Base-by-base conservation (phyloP, 148 eudicot species). In the Chenopodium formosanum region DNA sequence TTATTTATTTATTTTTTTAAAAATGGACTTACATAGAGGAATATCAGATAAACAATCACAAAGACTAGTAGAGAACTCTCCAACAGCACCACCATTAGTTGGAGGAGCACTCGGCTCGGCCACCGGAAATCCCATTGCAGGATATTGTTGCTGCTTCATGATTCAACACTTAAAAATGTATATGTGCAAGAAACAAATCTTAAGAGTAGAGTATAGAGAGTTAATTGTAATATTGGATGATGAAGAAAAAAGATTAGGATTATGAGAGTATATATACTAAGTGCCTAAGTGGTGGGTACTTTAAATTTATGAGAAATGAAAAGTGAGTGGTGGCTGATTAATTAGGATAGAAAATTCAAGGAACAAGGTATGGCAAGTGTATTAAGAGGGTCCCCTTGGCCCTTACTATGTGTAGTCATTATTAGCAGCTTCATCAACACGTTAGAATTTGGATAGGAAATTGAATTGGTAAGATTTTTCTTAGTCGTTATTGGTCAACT, bases 41-140 rank as follows among this genome's bases (percentile, higher is more conserved):
- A 66, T 37, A 72, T 84, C 81, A 32, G 86, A 76, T 73, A 72
- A 77, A 73, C 83, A 84, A 32, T 84, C 86, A 34, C 79, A 84
- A 76, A 84, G 86, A 4, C 73, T 77, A 46, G 86, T 79, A 66
- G 86, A 84, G 4, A 80, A 84, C 25, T 69, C 73, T 53, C 78
- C 78, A 25, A 19, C 34, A 9, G 1, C 44, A 2, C 22, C 4
- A 29, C 25, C 27, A 78, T 27, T 25, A 9, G 27, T 37, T 31
- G 47, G 40, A 68, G 79, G 70, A 47, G 77, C 64, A 64, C 34
- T 5, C 9, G 52, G 9, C 23, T 72, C 76, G 3, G 27, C 73
- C 23, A 34, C 12, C 1, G 78, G 69, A 32, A 74, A 20, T 16
- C 79, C 79, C 19, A 47, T 78, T 62, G 81, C 78, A 3, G 80